These are phyloP conservation scores for Psilocybe cubensis DNA, from an alignment of 768 basidiomycete genomes.

Conservation along the genomic window DNA sequence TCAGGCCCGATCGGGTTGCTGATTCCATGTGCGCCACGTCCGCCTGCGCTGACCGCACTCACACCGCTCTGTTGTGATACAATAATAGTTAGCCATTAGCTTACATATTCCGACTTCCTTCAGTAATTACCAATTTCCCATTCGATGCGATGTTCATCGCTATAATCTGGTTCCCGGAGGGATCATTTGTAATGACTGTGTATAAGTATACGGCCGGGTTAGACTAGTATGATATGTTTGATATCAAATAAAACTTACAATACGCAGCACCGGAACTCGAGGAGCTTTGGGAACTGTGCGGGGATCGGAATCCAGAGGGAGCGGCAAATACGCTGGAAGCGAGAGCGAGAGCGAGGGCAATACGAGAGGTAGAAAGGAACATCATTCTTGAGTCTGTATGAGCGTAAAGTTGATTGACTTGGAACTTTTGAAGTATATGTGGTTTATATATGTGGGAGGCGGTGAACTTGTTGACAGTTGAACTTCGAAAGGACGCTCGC, in stretches of 20 bases:
- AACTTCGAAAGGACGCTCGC: too few species aligned
- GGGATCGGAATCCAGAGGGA: neutral
- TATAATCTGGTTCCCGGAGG: conserved; percentile 6
- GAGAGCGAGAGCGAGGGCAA: neutral
- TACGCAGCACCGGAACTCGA: conserved; percentile 7
- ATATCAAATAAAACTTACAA: neutral
- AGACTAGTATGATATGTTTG: neutral
- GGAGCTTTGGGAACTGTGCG: neutral
- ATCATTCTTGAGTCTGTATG: neutral
- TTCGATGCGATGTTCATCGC: conserved; percentile 10
- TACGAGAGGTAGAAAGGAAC: neutral
- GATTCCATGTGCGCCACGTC: conserved; percentile 4
- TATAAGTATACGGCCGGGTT: neutral
- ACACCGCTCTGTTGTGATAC: conserved; percentile 1
- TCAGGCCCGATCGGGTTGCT: conserved; percentile 6
- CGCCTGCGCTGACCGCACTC: conserved; percentile 6
- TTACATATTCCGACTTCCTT: neutral
- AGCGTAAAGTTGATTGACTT: neutral
- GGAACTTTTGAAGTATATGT: neutral
- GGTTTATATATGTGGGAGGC: neutral
- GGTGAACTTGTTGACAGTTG: neutral
- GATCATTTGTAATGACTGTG: conserved; percentile 13
- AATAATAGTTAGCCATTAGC: neutral
- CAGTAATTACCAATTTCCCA: conserved; percentile 5
- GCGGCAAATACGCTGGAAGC: neutral